Base-by-base conservation (phyloP, 768 basidiomycete genomes). In the Termitomyces sp. region DNA sequence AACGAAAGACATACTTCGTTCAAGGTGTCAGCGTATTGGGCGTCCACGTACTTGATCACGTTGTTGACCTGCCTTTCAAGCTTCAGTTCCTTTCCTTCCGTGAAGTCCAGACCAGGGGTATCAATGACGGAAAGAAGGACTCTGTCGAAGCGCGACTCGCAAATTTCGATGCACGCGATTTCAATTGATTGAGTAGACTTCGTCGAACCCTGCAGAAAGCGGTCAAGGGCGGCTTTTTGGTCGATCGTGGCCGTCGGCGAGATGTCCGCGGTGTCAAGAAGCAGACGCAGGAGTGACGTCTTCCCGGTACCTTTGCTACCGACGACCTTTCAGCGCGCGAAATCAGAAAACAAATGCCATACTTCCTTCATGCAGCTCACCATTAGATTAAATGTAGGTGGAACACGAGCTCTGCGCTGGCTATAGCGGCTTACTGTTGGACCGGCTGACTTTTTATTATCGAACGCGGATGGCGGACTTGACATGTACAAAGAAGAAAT, bases 341-440 rank as follows among this genome's bases (percentile, higher is more conserved):
- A 24, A 56, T 62, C 5, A 57, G 48, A 42, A 41, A 20, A 50
- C 10, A 26, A 13, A 43, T 13, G 32, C 49, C 18, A 3, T 18
- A 27, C 37, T 46, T 13, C 22, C 24, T 31, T 20, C 22, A 46
- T 20, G 50, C 8, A 20, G 64, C 76, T 63, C 47, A 90, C 90
- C 90, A 93, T 92, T 53, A 94, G 72, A 67, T 94, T 94, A 75
- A 94, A 92, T 3, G 89, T 89, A 6, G 90, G 88, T 14, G 89
- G 80, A 16, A 81, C 71, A 57, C 86, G 81, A 61, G 76, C 74
- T 64, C 87, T 81, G 65, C 86, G 81, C 67, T 89, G 87, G 63
- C 80, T 81, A 56, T 82, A 77, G 63, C 83, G 80, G 57, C 74
- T 74, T 55, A 72, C 62, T 3, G 72, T 67, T 42, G 76, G 61